A percentile compares a stretch with the other conserved stretches of the same genome.
phyloP scores from a whole-genome alignment of 2,329 filamentous ascomycete genomes.

The Colletotrichum melonis region DNA sequence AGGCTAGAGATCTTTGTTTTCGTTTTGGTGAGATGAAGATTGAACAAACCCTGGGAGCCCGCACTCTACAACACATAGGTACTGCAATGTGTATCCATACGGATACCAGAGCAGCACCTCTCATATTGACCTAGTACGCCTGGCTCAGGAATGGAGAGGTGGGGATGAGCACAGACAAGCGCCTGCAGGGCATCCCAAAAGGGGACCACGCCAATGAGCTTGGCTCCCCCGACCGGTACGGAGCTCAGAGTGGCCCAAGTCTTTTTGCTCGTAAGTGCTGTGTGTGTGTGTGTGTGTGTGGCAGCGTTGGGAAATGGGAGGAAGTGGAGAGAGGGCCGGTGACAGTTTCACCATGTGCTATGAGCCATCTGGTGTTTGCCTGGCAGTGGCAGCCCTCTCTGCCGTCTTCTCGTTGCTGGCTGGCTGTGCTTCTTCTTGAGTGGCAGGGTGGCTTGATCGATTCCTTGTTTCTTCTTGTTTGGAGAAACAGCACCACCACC shows the following conservation, averaged over 20 bases:
- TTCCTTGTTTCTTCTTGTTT: not conserved
- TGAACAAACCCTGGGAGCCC: slow-evolving; percentile 15
- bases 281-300: not conserved
- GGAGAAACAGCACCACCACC: not conserved
- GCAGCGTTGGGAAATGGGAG: slow-evolving; percentile 8
- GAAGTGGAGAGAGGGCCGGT: not conserved
- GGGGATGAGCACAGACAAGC: slow-evolving; percentile 25
- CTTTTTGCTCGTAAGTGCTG: not conserved
- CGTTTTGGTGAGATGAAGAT: slow-evolving; percentile 20
- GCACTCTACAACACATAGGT: not conserved
- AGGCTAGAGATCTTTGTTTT: not conserved
- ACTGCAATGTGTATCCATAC: too few species aligned
- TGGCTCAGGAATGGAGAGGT: not conserved
- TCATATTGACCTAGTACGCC: not conserved
- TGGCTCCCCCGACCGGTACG: slow-evolving; percentile 28
- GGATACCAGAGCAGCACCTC: not conserved
- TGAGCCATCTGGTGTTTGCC: slow-evolving; percentile 11
- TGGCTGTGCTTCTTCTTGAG: not conserved
- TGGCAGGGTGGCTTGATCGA: not conserved
- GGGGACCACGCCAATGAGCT: slow-evolving; percentile 30
- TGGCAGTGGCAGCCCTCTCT: not conserved
- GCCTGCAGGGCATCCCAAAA: slow-evolving; percentile 27
- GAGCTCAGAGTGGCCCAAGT: slow-evolving; percentile 6
- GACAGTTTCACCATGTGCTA: slow-evolving; percentile 33
- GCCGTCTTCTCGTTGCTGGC: not conserved